These are phyloP conservation scores for Microcos paniculata DNA, from an alignment of 345 rosid genomes.

Conservation along the genomic window DNA sequence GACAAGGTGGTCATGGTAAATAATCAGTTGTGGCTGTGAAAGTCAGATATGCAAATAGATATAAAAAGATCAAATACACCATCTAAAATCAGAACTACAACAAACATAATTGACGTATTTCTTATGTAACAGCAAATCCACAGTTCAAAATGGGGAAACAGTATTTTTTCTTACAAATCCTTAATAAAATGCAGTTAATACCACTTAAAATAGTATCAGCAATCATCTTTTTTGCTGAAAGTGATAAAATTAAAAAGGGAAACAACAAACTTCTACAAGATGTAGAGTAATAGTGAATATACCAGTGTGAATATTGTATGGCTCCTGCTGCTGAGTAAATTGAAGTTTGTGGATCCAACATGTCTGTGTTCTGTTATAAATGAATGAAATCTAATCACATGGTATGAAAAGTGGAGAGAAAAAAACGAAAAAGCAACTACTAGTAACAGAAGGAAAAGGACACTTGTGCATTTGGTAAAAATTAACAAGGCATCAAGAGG, in stretches of 20 bases:
- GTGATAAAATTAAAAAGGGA: background rate
- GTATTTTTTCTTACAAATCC: background rate
- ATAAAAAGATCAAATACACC: background rate
- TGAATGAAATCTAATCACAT: slow-evolving; percentile 18
- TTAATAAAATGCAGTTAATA: background rate
- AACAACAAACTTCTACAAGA: background rate
- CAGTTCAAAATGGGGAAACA: background rate
- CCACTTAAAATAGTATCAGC: slow-evolving; percentile 4
- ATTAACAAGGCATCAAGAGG: slow-evolving; percentile 4
- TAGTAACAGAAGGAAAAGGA: background rate
- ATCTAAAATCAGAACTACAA: slow-evolving; percentile 6
- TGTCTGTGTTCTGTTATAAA: slow-evolving; percentile 88
- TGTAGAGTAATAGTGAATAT: slow-evolving; percentile 21
- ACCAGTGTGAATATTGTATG: slow-evolving; percentile 99
- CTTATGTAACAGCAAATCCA: slow-evolving; percentile 8
- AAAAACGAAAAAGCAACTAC: background rate
- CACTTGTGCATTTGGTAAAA: background rate
- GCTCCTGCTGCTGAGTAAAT: slow-evolving; percentile 97
- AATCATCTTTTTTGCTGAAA: background rate
- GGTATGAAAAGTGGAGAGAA: slow-evolving; percentile 2
- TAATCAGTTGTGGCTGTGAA: slow-evolving; percentile 22
- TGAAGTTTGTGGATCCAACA: slow-evolving; percentile 97
- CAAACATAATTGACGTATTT: slow-evolving; percentile 1
- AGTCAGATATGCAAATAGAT: background rate
- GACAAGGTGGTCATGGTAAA: slow-evolving; percentile 16